Percentiles rank a stretch among this genome's conserved stretches.
These are phyloP conservation scores for Naganishia sp. DNA, from an alignment of 1,284 basidiomycete species.

Conservation along the genomic window DNA sequence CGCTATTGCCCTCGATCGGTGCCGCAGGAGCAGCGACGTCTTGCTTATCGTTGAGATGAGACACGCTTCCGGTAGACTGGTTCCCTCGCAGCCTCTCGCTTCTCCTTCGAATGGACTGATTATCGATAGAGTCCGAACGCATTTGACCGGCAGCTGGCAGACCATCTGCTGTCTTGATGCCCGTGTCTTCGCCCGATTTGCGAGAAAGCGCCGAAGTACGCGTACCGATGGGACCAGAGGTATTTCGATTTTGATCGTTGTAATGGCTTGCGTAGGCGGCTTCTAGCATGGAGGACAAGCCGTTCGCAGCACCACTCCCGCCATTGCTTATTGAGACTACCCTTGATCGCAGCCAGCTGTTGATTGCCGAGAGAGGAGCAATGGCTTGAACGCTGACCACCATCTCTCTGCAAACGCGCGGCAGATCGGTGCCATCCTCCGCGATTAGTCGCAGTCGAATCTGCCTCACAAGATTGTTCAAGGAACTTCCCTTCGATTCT, in stretches of 20 bases:
- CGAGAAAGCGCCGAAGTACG: conserved; percentile 1
- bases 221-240: conserved; percentile 47
- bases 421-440: conserved; percentile 73
- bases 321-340: conserved; percentile 55
- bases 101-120: conserved; percentile 8
- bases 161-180: conserved; percentile 28
- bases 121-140: neutral
- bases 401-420: conserved; percentile 79
- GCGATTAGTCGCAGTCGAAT: conserved; percentile 83
- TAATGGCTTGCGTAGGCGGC: conserved; percentile 66
- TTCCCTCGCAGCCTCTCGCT: conserved; percentile 25
- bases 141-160: conserved; percentile 16
- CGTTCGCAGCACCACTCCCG: conserved; percentile 58
- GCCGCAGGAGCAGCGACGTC: neutral
- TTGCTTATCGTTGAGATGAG: neutral
- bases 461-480: conserved; percentile 68
- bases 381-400: conserved; percentile 95
- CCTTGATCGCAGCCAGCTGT: conserved; percentile 75
- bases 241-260: conserved; percentile 32
- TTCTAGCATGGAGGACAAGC: conserved; percentile 85
- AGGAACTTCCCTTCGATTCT: conserved; percentile 37
- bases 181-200: neutral
- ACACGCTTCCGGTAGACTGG: neutral
- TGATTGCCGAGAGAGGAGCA: conserved; percentile 90
- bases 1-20: neutral